Conservation (phyloP, 805 yeast genomes). For the Yamadazyma paraphyllophila region DNA sequence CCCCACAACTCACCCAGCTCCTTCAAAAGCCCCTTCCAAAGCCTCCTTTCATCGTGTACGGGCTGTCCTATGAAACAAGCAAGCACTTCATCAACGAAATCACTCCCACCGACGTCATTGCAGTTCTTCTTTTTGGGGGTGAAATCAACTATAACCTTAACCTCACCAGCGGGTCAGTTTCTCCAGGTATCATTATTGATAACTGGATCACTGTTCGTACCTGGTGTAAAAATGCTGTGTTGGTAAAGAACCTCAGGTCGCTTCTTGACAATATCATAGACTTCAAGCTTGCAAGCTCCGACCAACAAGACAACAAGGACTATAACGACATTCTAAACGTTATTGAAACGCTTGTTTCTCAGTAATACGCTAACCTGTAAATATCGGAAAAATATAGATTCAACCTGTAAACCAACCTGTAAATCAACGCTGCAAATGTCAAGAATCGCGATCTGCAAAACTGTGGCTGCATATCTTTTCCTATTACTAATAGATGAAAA, state of each 20-base stretch:
- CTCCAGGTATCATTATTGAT: conserved; percentile 84
- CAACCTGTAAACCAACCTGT: too few relatives aligned
- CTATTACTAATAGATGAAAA: too few relatives aligned
- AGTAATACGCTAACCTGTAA: not conserved
- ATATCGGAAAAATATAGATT: not conserved
- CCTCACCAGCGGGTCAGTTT: conserved; percentile 45
- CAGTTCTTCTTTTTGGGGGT: conserved; percentile 82
- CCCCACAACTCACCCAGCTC: conserved; percentile 30
- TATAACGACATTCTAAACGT: conserved; percentile 4
- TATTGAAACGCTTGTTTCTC: conserved; percentile 6
- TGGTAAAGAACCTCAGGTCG: conserved; percentile 66
- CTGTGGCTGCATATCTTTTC: too few relatives aligned
- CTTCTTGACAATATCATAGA: conserved; percentile 68
- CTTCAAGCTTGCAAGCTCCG: conserved; percentile 41
- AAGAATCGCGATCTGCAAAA: too few relatives aligned
- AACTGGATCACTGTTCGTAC: conserved; percentile 88
- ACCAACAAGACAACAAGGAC: conserved; percentile 5
- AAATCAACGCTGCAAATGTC: too few relatives aligned
- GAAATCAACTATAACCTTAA: conserved; percentile 56
- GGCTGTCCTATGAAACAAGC: conserved; percentile 57
- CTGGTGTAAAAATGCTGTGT: conserved; percentile 92
- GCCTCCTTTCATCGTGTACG: conserved; percentile 63
- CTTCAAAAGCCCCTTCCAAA: conserved; percentile 27
- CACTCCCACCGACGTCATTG: conserved; percentile 74
- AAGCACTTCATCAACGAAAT: conserved; percentile 70